These are phyloP conservation scores for Exophiala oligosperma DNA, from an alignment of 2,329 filamentous ascomycete species.

Conservation along the genomic window DNA sequence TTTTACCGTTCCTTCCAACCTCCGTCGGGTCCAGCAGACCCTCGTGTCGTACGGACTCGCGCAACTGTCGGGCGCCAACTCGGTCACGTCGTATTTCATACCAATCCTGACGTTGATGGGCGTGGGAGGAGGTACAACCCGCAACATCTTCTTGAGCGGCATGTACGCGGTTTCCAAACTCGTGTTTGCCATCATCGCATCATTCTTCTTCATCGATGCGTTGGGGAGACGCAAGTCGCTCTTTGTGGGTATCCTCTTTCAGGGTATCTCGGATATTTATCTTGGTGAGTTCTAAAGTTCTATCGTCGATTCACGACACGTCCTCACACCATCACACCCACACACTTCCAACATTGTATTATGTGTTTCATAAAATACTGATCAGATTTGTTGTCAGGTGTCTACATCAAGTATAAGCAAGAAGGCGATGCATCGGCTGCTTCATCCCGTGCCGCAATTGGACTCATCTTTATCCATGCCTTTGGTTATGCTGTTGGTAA, in stretches of 20 bases:
- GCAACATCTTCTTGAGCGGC: constrained; percentile 41
- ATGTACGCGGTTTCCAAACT: constrained; percentile 50
- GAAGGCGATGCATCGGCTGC: constrained; percentile 26
- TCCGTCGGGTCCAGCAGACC: constrained; percentile 42
- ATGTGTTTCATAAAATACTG: too few species aligned
- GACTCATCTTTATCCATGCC: constrained; percentile 47
- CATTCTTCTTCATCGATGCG: constrained; percentile 48
- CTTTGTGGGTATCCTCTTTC: constrained; percentile 38
- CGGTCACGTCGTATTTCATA: constrained; percentile 47
- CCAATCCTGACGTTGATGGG: constrained; percentile 45
- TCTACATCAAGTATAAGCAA: constrained; percentile 41
- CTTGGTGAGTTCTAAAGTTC: constrained; percentile 30
- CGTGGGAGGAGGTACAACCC: constrained; percentile 29
- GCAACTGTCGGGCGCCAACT: constrained; percentile 48
- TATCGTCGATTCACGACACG: too few species aligned
- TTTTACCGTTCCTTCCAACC: constrained; percentile 39
- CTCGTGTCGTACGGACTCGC: constrained; percentile 42
- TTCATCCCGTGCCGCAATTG: constrained; percentile 43
- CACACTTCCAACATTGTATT: too few species aligned
- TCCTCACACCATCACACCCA: too few species aligned
- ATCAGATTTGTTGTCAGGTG: background rate
- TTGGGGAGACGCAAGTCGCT: constrained; percentile 43
- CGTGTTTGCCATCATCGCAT: constrained; percentile 42
- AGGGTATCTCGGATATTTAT: constrained; percentile 45
- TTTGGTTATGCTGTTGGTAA: constrained; percentile 46